Base-by-base conservation (phyloP, 1,284 basidiomycete species). In the Malassezia slooffiae region DNA sequence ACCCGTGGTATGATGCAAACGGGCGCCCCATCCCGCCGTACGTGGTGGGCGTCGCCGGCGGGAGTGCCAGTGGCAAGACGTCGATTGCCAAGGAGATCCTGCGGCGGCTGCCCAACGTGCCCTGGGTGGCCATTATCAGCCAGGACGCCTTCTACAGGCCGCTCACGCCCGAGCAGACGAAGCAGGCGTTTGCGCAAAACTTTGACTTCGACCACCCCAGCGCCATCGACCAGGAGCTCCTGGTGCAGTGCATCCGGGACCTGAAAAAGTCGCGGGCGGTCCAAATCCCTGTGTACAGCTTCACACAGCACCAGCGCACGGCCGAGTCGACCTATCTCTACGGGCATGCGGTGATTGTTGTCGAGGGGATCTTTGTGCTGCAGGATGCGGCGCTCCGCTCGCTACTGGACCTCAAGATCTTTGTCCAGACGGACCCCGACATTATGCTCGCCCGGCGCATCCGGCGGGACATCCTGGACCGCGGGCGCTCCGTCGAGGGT, bases 401-500 rank as follows among this genome's bases (percentile, higher is more conserved):
- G 3, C 71, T 96, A 32, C 90, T 95, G 62, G 91, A 96, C 70
- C 76, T 97, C 29, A 95, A 95, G 75, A 85, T 71, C 13, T 71
- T 51, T 37, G 67, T 68, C 55, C 76, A 71, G 43, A 89, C 86
- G 42, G 91, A 96, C 67, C 83, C 88, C 3, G 91, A 97, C 69
- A 73, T 96, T 11, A 97, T 97, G 91, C 80, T 97, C 32, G 89
- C 91, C 3, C 77, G 91, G 38, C 80, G 91, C 26, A 84, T 97
- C 49, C 76, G 79, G 54, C 76, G 91, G 44, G 91, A 97, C 62
- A 79, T 85, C 6, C 78, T 80, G 54, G 89, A 97, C 68, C 78
- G 91, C 30, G 87, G 85, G 0, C 74, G 91, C 47, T 80, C 77
- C 49, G 82, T 95, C 0, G 79, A 81, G 1, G 89, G 90, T 3